These are phyloP conservation scores for Pseudohalonectria lignicola DNA, from an alignment of 2,329 filamentous ascomycete species.

Conservation along the genomic window DNA sequence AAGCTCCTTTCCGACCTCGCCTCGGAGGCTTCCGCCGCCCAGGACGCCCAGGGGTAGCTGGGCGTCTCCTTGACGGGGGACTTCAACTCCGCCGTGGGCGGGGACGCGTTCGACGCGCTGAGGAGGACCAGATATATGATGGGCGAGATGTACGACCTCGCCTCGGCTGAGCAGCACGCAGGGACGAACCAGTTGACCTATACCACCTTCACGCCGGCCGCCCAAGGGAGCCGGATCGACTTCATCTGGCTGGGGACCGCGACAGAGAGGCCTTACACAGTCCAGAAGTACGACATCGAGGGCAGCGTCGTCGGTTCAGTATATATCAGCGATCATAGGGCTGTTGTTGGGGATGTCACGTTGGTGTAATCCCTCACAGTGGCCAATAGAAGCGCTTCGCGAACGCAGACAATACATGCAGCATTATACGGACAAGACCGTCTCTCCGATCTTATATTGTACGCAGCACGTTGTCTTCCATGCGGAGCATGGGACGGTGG, in stretches of 20 bases:
- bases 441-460: too few species aligned
- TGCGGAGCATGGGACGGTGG: too few species aligned
- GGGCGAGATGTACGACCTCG: slow-evolving; percentile 3
- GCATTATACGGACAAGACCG: too few species aligned
- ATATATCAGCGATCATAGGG: slow-evolving; percentile 3
- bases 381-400: too few species aligned
- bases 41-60: too few species aligned
- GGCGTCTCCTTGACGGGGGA: slow-evolving; percentile 4
- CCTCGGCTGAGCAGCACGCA: neutral
- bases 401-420: too few species aligned
- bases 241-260: slow-evolving; percentile 7
- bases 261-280: neutral
- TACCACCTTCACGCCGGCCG: neutral
- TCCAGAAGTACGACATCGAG: slow-evolving; percentile 1
- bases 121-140: slow-evolving; percentile 1
- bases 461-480: too few species aligned
- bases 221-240: slow-evolving; percentile 2
- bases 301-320: slow-evolving; percentile 5
- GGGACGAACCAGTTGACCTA: neutral
- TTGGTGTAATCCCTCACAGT: too few species aligned
- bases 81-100: slow-evolving; percentile 3
- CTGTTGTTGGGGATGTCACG: slow-evolving; percentile 5
- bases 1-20: slow-evolving; percentile 41
- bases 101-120: slow-evolving; percentile 3
- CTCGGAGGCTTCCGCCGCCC: too few species aligned